phyloP scores from a whole-genome alignment of 805 yeast species.

The Wickerhamiella vanderwaltii region DNA sequence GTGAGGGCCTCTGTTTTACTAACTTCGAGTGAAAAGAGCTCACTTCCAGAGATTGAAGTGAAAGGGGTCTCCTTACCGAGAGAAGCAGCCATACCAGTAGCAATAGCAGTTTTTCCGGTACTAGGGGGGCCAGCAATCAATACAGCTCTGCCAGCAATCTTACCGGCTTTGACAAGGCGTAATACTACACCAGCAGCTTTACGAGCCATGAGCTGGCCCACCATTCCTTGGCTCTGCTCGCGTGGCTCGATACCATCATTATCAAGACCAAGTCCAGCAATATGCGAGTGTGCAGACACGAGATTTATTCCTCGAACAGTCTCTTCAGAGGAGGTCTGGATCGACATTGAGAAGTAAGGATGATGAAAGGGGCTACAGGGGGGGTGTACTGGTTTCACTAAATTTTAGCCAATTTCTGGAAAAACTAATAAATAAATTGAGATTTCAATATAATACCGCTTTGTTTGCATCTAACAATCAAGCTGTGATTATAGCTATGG shows the following conservation, averaged over 20 bases:
- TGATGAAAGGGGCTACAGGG: not conserved
- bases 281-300: constrained; percentile 97
- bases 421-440: not conserved
- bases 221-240: constrained; percentile 84
- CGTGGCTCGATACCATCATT: constrained; percentile 70
- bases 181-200: constrained; percentile 90
- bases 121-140: constrained; percentile 96
- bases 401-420: not conserved
- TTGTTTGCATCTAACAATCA: too few species aligned
- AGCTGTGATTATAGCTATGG: too few species aligned
- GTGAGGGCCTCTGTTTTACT: constrained; percentile 93
- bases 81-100: constrained; percentile 59
- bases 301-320: constrained; percentile 55
- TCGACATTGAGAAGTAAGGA: constrained; percentile 22
- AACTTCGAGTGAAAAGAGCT: constrained; percentile 80
- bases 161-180: constrained; percentile 86
- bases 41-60: constrained; percentile 90
- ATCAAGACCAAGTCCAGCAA: constrained; percentile 92
- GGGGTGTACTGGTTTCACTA: not conserved
- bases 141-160: constrained; percentile 94
- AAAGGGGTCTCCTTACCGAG: constrained; percentile 74
- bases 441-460: not conserved
- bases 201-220: constrained; percentile 90
- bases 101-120: constrained; percentile 97
- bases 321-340: constrained; percentile 32